Base-by-base conservation (phyloP, 75 land plant species). In the Picea glauca region DNA sequence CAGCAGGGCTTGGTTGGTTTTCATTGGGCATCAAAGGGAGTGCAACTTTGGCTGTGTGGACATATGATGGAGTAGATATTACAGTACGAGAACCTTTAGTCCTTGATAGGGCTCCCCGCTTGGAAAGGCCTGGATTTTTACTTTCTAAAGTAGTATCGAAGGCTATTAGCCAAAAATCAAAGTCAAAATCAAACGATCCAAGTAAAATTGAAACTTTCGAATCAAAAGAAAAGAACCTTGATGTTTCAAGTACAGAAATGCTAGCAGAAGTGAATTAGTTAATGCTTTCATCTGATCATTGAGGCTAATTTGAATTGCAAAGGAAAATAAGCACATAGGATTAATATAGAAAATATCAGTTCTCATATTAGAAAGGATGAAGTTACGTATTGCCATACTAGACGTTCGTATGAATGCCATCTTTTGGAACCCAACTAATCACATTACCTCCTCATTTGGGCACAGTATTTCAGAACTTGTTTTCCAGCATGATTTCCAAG, bases 1-100 rank as follows among this genome's bases (percentile, higher is more conserved):
- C 81, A 1, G 91, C 98, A 14, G 99, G 99, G 1, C 85, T 97
- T 17, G 99, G 98, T 3, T 97, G 99, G 99, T 87, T 91, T 62
- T 96, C 93, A 3, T 65, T 94, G 56, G 95, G 98, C 18, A 86
- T 97, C 13, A 94, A 94, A 85, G 98, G 98, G 57, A 89, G 88
- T 59, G 98, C 99, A 56, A 79, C 82, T 35, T 63, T 97, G 64
- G 79, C 73, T 26, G 75, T 95, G 9, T 97, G 95, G 95, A 93
- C 96, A 14, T 94, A 83, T 72, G 90, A 93, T 67, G 99, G 92
- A 12, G 82, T 97, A 17, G 91, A 88, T 60, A 78, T 94, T 57
- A 89, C 90, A 0, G 73, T 76, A 54, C 83, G 95, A n/a, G 93
- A 92, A 40, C 95, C 98, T 38, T 83, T 97, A 81, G 95, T 93